phyloP scores from a whole-genome alignment of 805 yeast genomes.

The Lachancea sp. region DNA sequence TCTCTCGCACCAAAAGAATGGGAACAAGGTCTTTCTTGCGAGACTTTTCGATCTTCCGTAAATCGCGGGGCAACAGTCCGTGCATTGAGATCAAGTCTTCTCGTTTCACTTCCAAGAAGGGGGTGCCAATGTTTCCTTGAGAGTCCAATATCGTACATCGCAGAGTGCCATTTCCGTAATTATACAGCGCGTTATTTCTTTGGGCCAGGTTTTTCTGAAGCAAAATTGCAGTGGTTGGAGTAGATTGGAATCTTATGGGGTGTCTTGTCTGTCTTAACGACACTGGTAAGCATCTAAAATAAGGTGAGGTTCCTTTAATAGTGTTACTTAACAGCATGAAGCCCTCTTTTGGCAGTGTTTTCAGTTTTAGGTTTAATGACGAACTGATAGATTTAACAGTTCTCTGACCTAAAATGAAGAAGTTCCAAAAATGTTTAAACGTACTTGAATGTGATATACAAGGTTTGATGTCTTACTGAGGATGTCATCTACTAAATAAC shows the following conservation, averaged over 20 bases:
- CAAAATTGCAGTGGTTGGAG: constrained; percentile 26
- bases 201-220: constrained; percentile 37
- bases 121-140: constrained; percentile 60
- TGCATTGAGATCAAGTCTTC: constrained; percentile 66
- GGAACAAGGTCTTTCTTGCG: constrained; percentile 61
- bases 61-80: constrained; percentile 80
- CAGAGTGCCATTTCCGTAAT: constrained; percentile 38
- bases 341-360: background rate
- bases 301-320: background rate
- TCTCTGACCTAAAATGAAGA: no score
- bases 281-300: background rate
- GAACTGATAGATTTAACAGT: no score
- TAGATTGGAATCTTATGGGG: background rate
- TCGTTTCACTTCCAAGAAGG: constrained; percentile 68
- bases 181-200: constrained; percentile 30
- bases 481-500: background rate
- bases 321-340: background rate
- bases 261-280: background rate
- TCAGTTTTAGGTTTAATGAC: background rate
- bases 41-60: constrained; percentile 79
- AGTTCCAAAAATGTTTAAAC: no score
- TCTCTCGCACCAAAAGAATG: constrained; percentile 66
- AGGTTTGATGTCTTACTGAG: no score
- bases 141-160: constrained; percentile 77
- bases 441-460: background rate